Base-by-base conservation (phyloP, 176 grass and related monocot species). In the Aegilops tauschii region DNA sequence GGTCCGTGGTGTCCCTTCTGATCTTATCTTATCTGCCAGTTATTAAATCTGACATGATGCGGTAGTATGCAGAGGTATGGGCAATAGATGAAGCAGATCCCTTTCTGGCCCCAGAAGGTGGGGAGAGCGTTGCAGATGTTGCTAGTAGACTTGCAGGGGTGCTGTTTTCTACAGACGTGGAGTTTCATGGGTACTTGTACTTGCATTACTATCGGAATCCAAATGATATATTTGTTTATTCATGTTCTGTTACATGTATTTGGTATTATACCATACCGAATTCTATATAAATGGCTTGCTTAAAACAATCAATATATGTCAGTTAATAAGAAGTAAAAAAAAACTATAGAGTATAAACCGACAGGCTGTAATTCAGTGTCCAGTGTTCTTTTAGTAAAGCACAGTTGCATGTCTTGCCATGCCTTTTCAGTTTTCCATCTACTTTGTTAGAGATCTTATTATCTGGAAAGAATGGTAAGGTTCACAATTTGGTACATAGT, bases 1-100 rank as follows among this genome's bases (percentile, higher is more conserved):
- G 25, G 12, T 8, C 59, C 16, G 13, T 47, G 44, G 5, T 70
- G 5, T 52, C 8, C 47, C 18, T 27, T 49, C 2, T 7, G 36
- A 81, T 54, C 12, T 42, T 5, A 34, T 84, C 6, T 66, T 44
- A 21, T 75, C 13, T 62, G 76, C 44, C 29, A 25, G 21, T 87
- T 81, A 36, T 68, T 87, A 45, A 83, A 73, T 82, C 62, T 86
- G 18, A 65, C 31, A 88, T 84, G 78, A 28, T 47, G 45, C 25
- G 27, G 40, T 84, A 98, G 93, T 98, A 98, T 86, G 73, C 91
- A 83, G 93, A 98, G 58, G 82, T 94, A 80, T 98, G 96, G 96
- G 86, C 91, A 3, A 45, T 92, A 79, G 96, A 98, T 88, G 90
- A 94, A 85, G 80, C 83, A 75, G 81, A 95, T 84, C 96, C 93